phyloP scores from a whole-genome alignment of 2,329 filamentous ascomycete species.

The Scedosporium aurantiacum region DNA sequence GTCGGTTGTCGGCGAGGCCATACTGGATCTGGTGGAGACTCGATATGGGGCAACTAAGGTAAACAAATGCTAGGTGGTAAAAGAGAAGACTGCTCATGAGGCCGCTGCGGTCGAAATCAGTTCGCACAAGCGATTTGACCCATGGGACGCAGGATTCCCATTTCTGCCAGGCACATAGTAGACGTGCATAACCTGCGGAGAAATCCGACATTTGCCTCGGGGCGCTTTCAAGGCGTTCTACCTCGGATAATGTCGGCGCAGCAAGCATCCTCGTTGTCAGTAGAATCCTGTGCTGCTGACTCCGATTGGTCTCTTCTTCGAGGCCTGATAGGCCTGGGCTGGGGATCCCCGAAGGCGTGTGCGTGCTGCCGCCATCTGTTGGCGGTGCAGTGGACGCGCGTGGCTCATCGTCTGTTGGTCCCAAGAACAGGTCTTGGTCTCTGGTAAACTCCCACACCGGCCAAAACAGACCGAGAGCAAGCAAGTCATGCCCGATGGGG shows the following conservation, averaged over 20 bases:
- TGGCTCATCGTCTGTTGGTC: background rate
- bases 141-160: background rate
- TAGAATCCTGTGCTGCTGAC: background rate
- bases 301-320: background rate
- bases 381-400: background rate
- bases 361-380: background rate
- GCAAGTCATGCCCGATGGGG: background rate
- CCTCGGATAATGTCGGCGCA: background rate
- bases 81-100: conserved; percentile 2
- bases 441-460: conserved; percentile 1
- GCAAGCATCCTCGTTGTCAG: background rate
- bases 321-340: background rate
- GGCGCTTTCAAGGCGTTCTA: background rate
- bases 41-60: background rate
- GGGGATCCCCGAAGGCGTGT: background rate
- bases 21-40: conserved; percentile 2
- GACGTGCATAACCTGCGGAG: background rate
- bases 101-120: background rate
- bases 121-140: background rate
- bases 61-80: conserved; percentile 1
- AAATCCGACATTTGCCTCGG: background rate
- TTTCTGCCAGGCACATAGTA: background rate
- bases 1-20: background rate
- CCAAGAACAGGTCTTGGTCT: background rate
- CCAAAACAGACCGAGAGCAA: background rate